These are phyloP conservation scores for Straminergon stramineum DNA, from an alignment of 225 moss, liverwort and hornwort species.

Conservation along the genomic window DNA sequence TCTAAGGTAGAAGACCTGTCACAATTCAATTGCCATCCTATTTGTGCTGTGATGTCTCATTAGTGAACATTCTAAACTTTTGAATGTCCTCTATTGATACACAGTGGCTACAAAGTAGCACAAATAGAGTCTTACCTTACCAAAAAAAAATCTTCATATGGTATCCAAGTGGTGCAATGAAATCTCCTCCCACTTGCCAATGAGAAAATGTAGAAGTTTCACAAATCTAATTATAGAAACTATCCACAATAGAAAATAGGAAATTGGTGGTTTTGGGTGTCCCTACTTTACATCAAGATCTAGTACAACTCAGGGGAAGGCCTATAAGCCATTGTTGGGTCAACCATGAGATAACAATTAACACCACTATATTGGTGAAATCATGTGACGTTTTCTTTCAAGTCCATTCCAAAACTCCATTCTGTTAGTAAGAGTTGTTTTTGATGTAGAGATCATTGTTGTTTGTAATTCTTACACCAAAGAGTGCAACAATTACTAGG, in stretches of 20 bases:
- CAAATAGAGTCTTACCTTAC: no score
- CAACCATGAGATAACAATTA: no score
- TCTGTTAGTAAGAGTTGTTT: not conserved
- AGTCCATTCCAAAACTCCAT: not conserved
- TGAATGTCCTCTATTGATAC: no score
- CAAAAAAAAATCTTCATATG: not conserved
- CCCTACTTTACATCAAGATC: not conserved
- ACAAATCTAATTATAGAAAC: not conserved
- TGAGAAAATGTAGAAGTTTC: not conserved
- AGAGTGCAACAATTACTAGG: not conserved
- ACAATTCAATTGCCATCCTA: no score
- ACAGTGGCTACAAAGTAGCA: no score
- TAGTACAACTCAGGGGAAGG: no score
- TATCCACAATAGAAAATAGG: not conserved
- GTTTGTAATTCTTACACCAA: no score
- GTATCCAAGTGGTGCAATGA: not conserved
- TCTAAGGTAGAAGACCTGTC: not conserved
- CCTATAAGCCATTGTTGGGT: no score
- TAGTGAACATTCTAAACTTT: no score
- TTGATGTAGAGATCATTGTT: not conserved
- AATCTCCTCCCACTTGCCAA: not conserved
- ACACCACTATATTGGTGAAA: not conserved
- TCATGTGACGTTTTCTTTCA: no score
- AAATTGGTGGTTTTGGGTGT: accelerated
- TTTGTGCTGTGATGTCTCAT: no score